Conservation (phyloP, 208 protist species). For the Acanthamoeba royreba region DNA sequence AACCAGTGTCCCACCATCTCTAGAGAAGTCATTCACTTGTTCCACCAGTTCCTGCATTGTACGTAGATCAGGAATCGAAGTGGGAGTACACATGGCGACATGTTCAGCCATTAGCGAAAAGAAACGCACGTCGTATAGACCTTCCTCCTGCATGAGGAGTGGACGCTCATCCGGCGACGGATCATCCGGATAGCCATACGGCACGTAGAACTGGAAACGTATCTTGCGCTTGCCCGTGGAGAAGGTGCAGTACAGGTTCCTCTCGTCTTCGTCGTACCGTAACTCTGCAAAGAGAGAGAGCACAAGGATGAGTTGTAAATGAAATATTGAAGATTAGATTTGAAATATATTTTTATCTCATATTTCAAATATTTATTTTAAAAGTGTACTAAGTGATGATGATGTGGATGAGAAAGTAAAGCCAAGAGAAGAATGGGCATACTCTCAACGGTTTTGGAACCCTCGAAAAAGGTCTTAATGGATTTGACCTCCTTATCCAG, state of each 20-base stretch:
- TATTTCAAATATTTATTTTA: too few species aligned
- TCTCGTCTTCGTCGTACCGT: constrained; percentile 11
- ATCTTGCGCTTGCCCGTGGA: background rate
- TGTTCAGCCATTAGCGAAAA: background rate
- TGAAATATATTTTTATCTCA: too few species aligned
- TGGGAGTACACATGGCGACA: background rate
- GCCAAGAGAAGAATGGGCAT: background rate
- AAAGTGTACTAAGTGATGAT: too few species aligned
- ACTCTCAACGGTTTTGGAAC: background rate
- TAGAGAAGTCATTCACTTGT: background rate
- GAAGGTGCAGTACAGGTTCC: background rate
- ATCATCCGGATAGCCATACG: constrained; percentile 2
- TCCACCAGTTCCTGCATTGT: background rate
- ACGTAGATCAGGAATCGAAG: background rate
- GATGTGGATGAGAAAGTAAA: background rate
- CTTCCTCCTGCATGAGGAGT: constrained; percentile 13
- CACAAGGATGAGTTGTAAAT: background rate
- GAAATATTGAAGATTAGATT: background rate
- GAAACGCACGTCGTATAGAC: background rate
- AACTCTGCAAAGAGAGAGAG: background rate
- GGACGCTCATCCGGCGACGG: background rate
- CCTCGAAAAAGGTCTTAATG: background rate
- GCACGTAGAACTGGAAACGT: constrained; percentile 22
- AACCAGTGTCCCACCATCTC: background rate
- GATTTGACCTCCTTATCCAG: background rate